A percentile compares a stretch with the other conserved stretches of the same genome.
Conservation (phyloP, 768 basidiomycete species). For the Boletus huronensis region DNA sequence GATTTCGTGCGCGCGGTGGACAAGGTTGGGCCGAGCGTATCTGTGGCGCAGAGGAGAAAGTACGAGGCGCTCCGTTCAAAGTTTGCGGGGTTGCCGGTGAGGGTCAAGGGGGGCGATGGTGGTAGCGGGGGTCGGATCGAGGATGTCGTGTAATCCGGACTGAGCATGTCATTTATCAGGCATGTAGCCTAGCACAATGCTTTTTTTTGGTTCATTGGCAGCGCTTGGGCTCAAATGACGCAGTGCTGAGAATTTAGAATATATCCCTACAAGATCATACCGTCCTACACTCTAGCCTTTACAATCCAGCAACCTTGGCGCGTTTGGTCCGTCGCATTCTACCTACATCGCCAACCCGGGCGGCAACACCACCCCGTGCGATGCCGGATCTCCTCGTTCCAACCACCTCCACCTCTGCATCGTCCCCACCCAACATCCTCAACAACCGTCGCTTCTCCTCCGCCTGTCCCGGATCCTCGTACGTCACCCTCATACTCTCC, state of each 20-base stretch:
- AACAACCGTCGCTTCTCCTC: constrained; percentile 58
- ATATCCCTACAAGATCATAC: neutral
- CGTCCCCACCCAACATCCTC: constrained; percentile 42
- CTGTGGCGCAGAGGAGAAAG: neutral
- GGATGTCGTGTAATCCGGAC: neutral
- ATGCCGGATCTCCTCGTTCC: neutral
- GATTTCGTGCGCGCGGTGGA: neutral
- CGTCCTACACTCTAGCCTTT: neutral
- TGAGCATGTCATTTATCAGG: neutral
- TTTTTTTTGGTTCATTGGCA: neutral
- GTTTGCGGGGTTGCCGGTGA: neutral
- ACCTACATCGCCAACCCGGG: neutral
- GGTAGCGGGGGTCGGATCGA: neutral
- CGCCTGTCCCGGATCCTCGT: constrained; percentile 64
- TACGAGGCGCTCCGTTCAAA: neutral
- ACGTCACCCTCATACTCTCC: constrained; percentile 56
- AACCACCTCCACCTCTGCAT: neutral
- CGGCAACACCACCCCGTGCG: neutral
- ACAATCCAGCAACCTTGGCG: neutral
- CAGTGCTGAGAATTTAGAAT: neutral
- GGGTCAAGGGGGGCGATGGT: neutral
- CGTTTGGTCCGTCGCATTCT: neutral
- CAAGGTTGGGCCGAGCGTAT: neutral
- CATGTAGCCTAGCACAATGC: neutral
- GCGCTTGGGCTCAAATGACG: neutral